Conservation (phyloP, 148 eudicot genomes). For the Fallopia convolvulus region DNA sequence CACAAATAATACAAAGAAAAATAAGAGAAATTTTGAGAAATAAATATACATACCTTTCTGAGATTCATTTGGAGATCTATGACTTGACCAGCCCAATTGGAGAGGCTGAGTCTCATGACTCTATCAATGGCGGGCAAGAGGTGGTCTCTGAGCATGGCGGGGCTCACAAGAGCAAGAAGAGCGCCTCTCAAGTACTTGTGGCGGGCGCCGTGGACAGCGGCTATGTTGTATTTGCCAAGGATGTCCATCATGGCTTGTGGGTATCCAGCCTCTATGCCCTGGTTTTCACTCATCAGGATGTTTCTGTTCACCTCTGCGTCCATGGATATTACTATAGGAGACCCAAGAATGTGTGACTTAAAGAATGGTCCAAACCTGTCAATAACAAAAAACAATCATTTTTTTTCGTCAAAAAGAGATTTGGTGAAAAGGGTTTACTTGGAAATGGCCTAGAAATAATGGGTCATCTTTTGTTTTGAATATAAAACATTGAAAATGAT, state of each 20-base stretch:
- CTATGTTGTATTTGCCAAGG: slow-evolving; percentile 85
- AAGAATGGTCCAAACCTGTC: slow-evolving; percentile 72
- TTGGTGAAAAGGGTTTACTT: background rate
- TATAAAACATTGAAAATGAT: background rate
- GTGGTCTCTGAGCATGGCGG: slow-evolving; percentile 59
- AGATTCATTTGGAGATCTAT: slow-evolving; percentile 80
- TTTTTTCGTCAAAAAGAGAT: background rate
- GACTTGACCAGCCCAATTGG: slow-evolving; percentile 50
- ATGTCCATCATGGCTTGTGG: slow-evolving; percentile 85
- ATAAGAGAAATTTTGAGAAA: slow-evolving; percentile 22
- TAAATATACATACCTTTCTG: slow-evolving; percentile 45
- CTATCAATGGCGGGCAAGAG: slow-evolving; percentile 71
- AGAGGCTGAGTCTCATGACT: slow-evolving; percentile 72
- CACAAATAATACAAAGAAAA: background rate
- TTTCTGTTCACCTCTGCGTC: slow-evolving; percentile 74
- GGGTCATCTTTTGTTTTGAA: background rate
- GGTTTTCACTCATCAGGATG: slow-evolving; percentile 69
- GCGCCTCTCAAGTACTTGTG: slow-evolving; percentile 96
- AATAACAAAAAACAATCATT: background rate
- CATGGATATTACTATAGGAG: slow-evolving; percentile 76
- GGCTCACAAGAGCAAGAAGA: slow-evolving; percentile 60
- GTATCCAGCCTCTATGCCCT: slow-evolving; percentile 86
- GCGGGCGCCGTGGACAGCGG: slow-evolving; percentile 82
- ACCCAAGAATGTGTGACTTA: slow-evolving; percentile 77
- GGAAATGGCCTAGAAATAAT: background rate